A percentile compares a stretch with the other conserved stretches of the same genome.
These are phyloP conservation scores for Kwoniella pini DNA, from an alignment of 768 basidiomycete genomes.

Conservation along the genomic window DNA sequence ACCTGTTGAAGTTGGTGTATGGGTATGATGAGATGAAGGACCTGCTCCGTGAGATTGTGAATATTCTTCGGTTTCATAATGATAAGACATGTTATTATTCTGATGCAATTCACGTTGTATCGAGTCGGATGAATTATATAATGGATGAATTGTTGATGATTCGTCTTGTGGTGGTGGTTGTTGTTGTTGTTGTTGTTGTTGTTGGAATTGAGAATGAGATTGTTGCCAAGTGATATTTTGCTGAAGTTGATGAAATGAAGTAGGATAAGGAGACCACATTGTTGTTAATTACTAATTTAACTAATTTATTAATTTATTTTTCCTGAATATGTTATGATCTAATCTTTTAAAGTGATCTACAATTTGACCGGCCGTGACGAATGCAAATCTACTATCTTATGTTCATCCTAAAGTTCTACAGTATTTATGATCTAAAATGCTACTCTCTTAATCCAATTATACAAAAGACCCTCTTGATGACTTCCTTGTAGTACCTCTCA, in stretches of 20 bases:
- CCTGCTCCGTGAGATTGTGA: background rate
- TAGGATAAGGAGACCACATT: background rate
- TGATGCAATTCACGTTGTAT: background rate
- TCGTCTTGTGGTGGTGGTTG: background rate
- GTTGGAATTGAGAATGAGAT: background rate
- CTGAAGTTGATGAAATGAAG: background rate
- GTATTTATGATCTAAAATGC: too few species aligned
- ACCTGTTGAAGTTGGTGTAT: background rate
- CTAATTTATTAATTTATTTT: too few species aligned
- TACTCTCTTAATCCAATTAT: too few species aligned
- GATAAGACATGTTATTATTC: background rate
- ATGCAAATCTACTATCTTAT: too few species aligned
- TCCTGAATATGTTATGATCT: too few species aligned
- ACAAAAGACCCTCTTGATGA: too few species aligned
- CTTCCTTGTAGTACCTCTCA: too few species aligned
- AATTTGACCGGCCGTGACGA: too few species aligned
- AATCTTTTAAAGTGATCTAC: too few species aligned
- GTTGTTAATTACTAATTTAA: background rate
- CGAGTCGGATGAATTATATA: too few species aligned
- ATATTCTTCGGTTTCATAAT: background rate
- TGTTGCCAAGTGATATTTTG: background rate
- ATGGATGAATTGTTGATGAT: too few species aligned
- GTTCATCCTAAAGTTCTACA: too few species aligned
- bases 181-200: slow-evolving; percentile 1
- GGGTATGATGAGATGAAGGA: background rate